phyloP scores from a whole-genome alignment of 345 rosid species.

The Citrus mangshanensis region DNA sequence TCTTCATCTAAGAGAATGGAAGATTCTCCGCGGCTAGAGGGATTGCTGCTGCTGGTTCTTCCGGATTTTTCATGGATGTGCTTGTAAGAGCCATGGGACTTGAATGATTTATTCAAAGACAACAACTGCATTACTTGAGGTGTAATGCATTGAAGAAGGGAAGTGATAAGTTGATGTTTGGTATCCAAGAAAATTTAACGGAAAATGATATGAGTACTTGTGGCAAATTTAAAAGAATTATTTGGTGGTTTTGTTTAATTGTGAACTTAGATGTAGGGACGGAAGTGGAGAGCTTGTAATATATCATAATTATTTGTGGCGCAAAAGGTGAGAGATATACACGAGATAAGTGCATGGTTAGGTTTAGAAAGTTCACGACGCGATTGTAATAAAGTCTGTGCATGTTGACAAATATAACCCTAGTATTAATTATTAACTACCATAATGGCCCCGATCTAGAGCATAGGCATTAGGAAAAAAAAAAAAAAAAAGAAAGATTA shows the following conservation, averaged over 20 bases:
- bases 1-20: conserved; percentile 51
- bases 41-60: background rate
- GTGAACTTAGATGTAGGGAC: background rate
- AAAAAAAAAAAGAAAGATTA: background rate
- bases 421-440: background rate
- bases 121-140: conserved; percentile 22
- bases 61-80: conserved; percentile 23
- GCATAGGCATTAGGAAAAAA: background rate
- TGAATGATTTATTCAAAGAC: conserved; percentile 50
- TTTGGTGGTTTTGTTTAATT: too few relatives aligned
- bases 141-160: background rate
- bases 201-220: too few relatives aligned
- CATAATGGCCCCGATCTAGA: background rate
- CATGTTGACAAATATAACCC: background rate
- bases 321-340: background rate
- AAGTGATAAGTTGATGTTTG: background rate
- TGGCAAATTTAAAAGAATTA: too few relatives aligned
- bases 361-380: background rate
- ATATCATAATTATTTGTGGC: background rate
- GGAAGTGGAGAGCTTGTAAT: background rate
- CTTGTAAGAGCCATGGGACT: conserved; percentile 39
- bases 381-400: background rate
- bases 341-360: conserved; percentile 13
- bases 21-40: conserved; percentile 37
- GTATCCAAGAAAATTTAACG: background rate